Conservation (phyloP, 139 green algal species). For the Tetratostichococcus sp. region DNA sequence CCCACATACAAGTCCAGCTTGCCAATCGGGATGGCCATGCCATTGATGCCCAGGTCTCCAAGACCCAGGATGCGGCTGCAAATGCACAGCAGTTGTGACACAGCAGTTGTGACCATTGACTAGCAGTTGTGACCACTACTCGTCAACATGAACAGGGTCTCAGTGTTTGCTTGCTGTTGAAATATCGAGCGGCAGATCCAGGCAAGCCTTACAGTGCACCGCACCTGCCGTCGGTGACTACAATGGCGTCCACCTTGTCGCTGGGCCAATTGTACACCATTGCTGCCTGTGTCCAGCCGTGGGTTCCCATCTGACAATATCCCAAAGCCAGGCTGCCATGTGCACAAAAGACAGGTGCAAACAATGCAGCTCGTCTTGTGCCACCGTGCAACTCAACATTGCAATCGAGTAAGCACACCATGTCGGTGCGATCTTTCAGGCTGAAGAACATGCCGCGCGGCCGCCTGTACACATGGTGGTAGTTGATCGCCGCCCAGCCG, state of each 20-base stretch:
- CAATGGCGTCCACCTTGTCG: constrained; percentile 60
- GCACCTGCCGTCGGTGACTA: constrained; percentile 60
- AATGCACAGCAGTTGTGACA: too few relatives aligned
- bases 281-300: constrained; percentile 25
- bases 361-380: too few relatives aligned
- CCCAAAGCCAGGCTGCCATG: too few relatives aligned
- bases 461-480: constrained; percentile 59
- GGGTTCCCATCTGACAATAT: too few relatives aligned
- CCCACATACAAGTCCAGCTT: constrained; percentile 96
- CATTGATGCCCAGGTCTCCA: constrained; percentile 78
- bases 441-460: constrained; percentile 92
- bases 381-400: too few relatives aligned
- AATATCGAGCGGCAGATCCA: too few relatives aligned
- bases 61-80: constrained; percentile 74
- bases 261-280: constrained; percentile 61
- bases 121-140: too few relatives aligned
- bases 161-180: too few relatives aligned
- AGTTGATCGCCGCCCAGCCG: constrained; percentile 66
- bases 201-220: too few relatives aligned
- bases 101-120: too few relatives aligned
- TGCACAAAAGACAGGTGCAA: too few relatives aligned
- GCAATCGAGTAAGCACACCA: constrained; percentile 57
- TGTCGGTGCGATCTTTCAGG: constrained; percentile 68
- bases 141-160: too few relatives aligned
- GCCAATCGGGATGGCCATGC: constrained; percentile 73